A percentile compares a stretch with the other conserved stretches of the same genome.
phyloP scores from a whole-genome alignment of 805 yeast genomes.

The Jamesozyma jinghongensis region DNA sequence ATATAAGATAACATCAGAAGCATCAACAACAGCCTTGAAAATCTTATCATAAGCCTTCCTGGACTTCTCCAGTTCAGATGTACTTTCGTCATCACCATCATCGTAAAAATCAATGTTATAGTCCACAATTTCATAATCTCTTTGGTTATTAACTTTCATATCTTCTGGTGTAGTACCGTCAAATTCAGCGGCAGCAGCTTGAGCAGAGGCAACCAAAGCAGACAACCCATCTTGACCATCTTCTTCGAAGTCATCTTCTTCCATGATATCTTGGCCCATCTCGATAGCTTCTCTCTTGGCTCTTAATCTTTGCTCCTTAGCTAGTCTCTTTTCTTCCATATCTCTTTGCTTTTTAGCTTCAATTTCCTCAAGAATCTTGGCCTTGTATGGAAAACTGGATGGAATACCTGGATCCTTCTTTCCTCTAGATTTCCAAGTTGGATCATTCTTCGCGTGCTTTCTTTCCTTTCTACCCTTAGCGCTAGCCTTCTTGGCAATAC shows the following conservation, averaged over 20 bases:
- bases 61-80: slow-evolving; percentile 54
- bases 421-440: slow-evolving; percentile 81
- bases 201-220: slow-evolving; percentile 85
- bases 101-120: slow-evolving; percentile 38
- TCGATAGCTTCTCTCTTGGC: slow-evolving; percentile 32
- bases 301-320: slow-evolving; percentile 41
- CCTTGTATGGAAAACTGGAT: slow-evolving; percentile 88
- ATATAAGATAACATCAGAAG: slow-evolving; percentile 82
- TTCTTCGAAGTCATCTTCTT: slow-evolving; percentile 34
- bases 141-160: slow-evolving; percentile 37
- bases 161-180: slow-evolving; percentile 37
- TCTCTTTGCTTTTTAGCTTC: slow-evolving; percentile 52
- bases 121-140: slow-evolving; percentile 41
- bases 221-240: slow-evolving; percentile 51
- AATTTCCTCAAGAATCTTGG: slow-evolving; percentile 61
- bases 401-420: slow-evolving; percentile 95
- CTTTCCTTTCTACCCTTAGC: slow-evolving; percentile 83
- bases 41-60: slow-evolving; percentile 90
- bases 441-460: slow-evolving; percentile 77
- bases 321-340: slow-evolving; percentile 43
- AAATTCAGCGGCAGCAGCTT: slow-evolving; percentile 70
- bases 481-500: slow-evolving; percentile 89
- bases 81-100: slow-evolving; percentile 35
- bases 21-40: slow-evolving; percentile 86
- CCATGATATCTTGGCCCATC: slow-evolving; percentile 32